Evolutionary conservation across 345 rosid species (phyloP).

Genomic region (Balakata baccata): DNA sequence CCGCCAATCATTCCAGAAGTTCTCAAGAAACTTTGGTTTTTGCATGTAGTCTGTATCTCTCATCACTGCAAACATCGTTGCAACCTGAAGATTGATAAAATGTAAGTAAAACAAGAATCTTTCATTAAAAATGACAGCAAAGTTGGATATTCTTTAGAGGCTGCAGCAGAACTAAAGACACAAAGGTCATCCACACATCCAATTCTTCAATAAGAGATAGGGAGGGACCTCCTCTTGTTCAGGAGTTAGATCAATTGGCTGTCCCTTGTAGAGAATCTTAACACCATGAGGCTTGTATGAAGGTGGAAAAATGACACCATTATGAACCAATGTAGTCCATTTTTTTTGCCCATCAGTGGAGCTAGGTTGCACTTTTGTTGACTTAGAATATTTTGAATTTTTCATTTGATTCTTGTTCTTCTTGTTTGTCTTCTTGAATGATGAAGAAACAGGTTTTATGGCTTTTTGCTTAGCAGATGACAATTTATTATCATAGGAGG

Average conservation of each 20-base stretch:
- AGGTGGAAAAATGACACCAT: conserved; percentile 94
- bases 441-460: conserved; percentile 48
- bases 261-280: conserved; percentile 80
- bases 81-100: conserved; percentile 63
- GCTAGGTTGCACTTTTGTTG: conserved; percentile 63
- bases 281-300: conserved; percentile 80
- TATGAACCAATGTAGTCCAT: conserved; percentile 95
- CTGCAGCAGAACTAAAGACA: not conserved
- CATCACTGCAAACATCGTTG: conserved; percentile 97
- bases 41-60: conserved; percentile 83
- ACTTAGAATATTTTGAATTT: conserved; percentile 56
- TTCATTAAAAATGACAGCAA: conserved; percentile 10
- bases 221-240: conserved; percentile 79
- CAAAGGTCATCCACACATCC: not conserved
- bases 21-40: conserved; percentile 76
- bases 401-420: conserved; percentile 55
- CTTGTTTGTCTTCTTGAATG: conserved; percentile 46
- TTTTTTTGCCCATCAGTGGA: conserved; percentile 96
- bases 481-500: conserved; percentile 46
- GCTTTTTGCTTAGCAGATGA: conserved; percentile 48
- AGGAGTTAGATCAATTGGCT: conserved; percentile 69
- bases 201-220: conserved; percentile 14
- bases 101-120: conserved; percentile 10
- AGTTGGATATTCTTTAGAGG: conserved; percentile 8
- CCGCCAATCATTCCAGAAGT: conserved; percentile 95